A percentile compares a stretch with the other conserved stretches of the same genome.
These are phyloP conservation scores for Neurospora hispaniola DNA, from an alignment of 495 filamentous ascomycete species.

Conservation along the genomic window DNA sequence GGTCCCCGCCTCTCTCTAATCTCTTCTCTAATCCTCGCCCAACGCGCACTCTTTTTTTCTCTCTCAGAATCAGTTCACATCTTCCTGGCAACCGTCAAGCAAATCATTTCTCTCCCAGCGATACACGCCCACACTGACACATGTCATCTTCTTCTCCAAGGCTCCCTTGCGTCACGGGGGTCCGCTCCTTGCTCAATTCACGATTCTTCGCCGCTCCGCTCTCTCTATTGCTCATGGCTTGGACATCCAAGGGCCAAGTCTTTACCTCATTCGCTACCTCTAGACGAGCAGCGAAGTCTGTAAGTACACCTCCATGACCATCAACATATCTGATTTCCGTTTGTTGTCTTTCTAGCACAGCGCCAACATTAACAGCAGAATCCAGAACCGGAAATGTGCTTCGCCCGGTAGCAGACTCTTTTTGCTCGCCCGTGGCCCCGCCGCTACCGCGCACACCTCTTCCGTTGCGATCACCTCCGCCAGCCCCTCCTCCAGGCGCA, in stretches of 20 bases:
- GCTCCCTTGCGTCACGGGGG: neutral
- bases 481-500: neutral
- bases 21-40: neutral
- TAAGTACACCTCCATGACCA: neutral
- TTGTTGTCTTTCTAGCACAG: neutral
- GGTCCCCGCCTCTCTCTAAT: neutral
- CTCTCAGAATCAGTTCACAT: neutral
- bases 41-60: neutral
- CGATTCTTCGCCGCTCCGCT: neutral
- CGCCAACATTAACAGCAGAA: neutral
- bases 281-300: neutral
- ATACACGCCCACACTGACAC: neutral
- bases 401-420: slow-evolving; percentile 61
- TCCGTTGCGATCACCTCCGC: neutral
- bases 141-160: neutral
- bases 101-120: neutral
- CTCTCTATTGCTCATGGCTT: neutral
- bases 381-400: slow-evolving; percentile 64
- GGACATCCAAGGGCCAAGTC: neutral
- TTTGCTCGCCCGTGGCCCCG: neutral
- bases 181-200: neutral
- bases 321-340: neutral
- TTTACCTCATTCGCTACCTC: neutral
- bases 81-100: neutral
- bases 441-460: neutral